phyloP scores from a whole-genome alignment of 2,329 filamentous ascomycete genomes.

The Trichophyton simii region DNA sequence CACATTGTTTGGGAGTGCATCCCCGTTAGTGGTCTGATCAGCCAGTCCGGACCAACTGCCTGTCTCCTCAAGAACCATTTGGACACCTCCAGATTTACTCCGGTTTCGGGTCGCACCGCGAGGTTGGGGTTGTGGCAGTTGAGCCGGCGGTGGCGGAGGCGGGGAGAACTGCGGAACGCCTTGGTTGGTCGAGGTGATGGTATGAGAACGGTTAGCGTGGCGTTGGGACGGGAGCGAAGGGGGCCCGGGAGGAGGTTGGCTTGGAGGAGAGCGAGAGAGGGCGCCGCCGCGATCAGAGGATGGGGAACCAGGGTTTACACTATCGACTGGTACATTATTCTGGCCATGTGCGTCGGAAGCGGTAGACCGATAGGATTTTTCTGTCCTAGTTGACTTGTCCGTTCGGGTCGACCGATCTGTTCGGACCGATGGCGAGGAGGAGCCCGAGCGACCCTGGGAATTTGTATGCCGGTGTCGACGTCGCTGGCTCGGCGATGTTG shows the following conservation, averaged over 20 bases:
- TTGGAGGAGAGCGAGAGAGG: constrained; percentile 16
- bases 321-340: neutral
- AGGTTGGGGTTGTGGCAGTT: constrained; percentile 31
- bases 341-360: constrained; percentile 17
- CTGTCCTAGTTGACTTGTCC: constrained; percentile 9
- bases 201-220: constrained; percentile 17
- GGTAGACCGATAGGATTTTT: constrained; percentile 10
- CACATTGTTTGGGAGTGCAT: constrained; percentile 42
- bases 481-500: constrained; percentile 17
- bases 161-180: constrained; percentile 28
- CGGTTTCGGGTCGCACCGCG: constrained; percentile 56
- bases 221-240: neutral
- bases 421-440: constrained; percentile 21
- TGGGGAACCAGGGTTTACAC: neutral
- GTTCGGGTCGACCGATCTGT: constrained; percentile 20
- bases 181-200: constrained; percentile 7
- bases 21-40: constrained; percentile 65
- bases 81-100: constrained; percentile 70
- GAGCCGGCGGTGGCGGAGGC: constrained; percentile 18
- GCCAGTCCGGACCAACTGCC: constrained; percentile 87
- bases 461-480: constrained; percentile 17
- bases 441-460: constrained; percentile 25
- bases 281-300: constrained; percentile 6
- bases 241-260: constrained; percentile 15
- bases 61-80: constrained; percentile 78